Percentiles rank a stretch among this genome's conserved stretches.
These are phyloP conservation scores for Glycine latifolia DNA, from an alignment of 306 rosid species.

Conservation along the genomic window DNA sequence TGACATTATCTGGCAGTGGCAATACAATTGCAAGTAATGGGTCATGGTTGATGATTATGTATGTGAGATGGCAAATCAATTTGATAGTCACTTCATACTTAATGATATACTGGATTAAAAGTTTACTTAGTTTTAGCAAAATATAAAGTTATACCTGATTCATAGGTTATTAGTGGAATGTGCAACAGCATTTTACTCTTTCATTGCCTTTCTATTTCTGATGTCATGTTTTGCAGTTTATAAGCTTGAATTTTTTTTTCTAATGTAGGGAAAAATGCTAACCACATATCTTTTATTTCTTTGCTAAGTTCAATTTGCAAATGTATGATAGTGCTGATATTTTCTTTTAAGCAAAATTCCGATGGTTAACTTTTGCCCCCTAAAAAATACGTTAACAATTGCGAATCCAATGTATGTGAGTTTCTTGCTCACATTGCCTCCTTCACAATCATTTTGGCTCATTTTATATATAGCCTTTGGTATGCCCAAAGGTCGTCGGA, in stretches of 20 bases:
- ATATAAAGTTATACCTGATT: not conserved
- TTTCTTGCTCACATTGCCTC: not conserved
- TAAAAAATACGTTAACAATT: not conserved
- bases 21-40: not conserved
- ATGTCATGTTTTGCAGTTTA: not conserved
- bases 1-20: not conserved
- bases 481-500: slow-evolving; percentile 1
- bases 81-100: slow-evolving; percentile 1
- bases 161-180: not conserved
- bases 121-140: not conserved
- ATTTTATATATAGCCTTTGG: not conserved
- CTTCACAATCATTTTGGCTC: slow-evolving; percentile 5
- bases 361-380: not conserved
- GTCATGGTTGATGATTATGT: not conserved
- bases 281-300: not conserved
- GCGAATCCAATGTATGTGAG: not conserved
- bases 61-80: not conserved
- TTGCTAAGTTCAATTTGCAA: not conserved
- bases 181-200: not conserved
- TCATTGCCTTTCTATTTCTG: slow-evolving; percentile 6
- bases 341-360: not conserved
- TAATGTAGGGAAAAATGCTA: not conserved
- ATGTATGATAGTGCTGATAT: not conserved
- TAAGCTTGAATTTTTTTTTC: not conserved
- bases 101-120: slow-evolving; percentile 26